Evolutionary conservation across 345 rosid species (phyloP), one percentile per base, ranked within the genome.

Genomic region (Pistacia vera): DNA sequence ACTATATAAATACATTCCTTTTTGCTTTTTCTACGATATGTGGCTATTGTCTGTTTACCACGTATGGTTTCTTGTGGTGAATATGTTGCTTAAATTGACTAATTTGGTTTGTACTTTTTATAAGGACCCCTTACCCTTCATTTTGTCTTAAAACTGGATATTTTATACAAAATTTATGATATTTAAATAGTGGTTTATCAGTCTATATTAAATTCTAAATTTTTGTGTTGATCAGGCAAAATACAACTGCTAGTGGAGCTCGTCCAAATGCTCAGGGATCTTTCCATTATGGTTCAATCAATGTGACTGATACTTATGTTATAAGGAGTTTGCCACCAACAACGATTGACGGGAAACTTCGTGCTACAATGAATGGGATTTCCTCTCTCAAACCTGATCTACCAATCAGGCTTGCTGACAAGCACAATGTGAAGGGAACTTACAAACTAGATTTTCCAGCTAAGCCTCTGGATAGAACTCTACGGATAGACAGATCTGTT

Each of bases 201-300:
- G 5, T 22, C 16, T 54, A 11, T 17, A 33, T 63, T 74, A 51
- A 63, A 13, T 38, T 13, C 22, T 8, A 8, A 2, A 13, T 49
- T 70, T 75, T 54, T 54, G 30, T n/a, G 20, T 78, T 82, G 71
- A 35, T 63, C 68, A 96, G 99, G 91, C 92, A 85, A 88, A 96
- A 96, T 78, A 87, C 89, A 70, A 74, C 88, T 71, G 97, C 99
- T 12, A 92, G 98, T 79, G 99, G 99, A 76, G 98, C 99, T 82
- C 94, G 99, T 44, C 98, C 98, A 69, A 96, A 96, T 70, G 98
- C 99, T 0, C 99, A 96, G 68, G 99, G 99, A 1, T 96, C 99
- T 71, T 96, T 78, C 75, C 99, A 90, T 84, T 96, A 96, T 52
- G 98, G 99, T 71, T 73, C 79, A 44, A 96, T 96, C 81, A 96